Base-by-base conservation (phyloP, 1,284 basidiomycete species). In the Salmacisia buchloeana region DNA sequence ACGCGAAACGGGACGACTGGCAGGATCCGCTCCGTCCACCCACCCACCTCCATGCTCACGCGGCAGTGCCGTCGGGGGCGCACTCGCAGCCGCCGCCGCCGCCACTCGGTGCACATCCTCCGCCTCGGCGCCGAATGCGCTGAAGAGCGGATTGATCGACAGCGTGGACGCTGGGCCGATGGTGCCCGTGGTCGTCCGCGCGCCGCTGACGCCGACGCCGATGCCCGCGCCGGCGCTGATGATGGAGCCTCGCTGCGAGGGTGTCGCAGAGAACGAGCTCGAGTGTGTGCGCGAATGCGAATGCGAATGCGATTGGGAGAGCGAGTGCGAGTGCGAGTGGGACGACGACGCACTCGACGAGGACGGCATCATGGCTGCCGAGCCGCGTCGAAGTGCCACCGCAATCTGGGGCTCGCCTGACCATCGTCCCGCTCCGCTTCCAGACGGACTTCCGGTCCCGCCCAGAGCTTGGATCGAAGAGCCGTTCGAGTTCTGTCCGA, bases 391-490 rank as follows among this genome's bases (percentile, higher is more conserved):
- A 12, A 54, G 29, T 3, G 49, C 49, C 4, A 54, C 25, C 15
- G 49, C 49, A n/a, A 54, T 54, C 49, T 54, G 49, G 18, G 49
- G 49, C 21, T 54, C 49, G 15, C 49, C 49, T 31, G 49, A 54
- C 49, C 49, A 54, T 33, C 49, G 27, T n/a, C 49, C 49, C 12
- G 18, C 27, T 2, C 49, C 49, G 27, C 15, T n/a, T n/a, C 49
- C 27, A 12, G 13, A 27, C n/a, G 25, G 45, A 49, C 45, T 18
- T 7, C 49, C 49, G 49, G 15, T 15, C 49, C 49, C 6, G n/a
- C n/a, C n/a, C n/a, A n/a, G n/a, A n/a, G n/a, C n/a, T n/a, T n/a
- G n/a, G n/a, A n/a, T n/a, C n/a, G n/a, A n/a, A n/a, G n/a, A n/a
- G n/a, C n/a, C n/a, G n/a, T n/a, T n/a, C n/a, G n/a, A n/a, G n/a